These are phyloP conservation scores for Ricinus communis DNA, from an alignment of 345 rosid species.

Conservation along the genomic window DNA sequence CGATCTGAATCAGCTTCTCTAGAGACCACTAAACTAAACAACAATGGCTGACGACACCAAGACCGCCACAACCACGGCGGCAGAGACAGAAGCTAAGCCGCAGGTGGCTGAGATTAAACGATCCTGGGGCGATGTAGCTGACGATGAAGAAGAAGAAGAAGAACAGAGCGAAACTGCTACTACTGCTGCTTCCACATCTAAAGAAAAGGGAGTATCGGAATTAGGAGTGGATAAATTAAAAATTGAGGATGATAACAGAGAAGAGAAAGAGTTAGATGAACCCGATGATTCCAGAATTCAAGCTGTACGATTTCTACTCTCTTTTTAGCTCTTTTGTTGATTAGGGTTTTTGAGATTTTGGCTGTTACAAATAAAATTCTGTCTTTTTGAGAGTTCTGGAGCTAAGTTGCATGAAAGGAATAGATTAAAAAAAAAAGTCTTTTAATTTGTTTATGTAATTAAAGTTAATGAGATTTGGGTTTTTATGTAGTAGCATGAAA, in stretches of 20 bases:
- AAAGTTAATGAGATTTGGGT: background rate
- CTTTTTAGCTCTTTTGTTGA: background rate
- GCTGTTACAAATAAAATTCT: background rate
- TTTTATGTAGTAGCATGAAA: background rate
- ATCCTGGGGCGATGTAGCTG: slow-evolving; percentile 51
- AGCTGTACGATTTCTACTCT: slow-evolving; percentile 49
- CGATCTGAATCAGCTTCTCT: background rate
- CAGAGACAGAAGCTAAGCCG: slow-evolving; percentile 20
- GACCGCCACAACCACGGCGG: slow-evolving; percentile 8
- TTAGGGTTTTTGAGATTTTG: slow-evolving; percentile 8
- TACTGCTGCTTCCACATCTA: slow-evolving; percentile 30
- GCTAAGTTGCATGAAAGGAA: too few species aligned
- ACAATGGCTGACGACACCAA: background rate
- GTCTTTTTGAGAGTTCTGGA: too few species aligned
- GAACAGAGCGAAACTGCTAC: slow-evolving; percentile 19
- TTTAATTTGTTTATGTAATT: background rate
- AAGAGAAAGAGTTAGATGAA: slow-evolving; percentile 64
- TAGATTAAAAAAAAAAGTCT: too few species aligned
- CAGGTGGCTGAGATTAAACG: slow-evolving; percentile 31
- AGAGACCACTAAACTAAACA: background rate
- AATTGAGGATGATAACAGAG: slow-evolving; percentile 53
- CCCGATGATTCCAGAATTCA: slow-evolving; percentile 78
- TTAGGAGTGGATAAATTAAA: slow-evolving; percentile 45
- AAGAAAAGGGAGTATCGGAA: slow-evolving; percentile 31
- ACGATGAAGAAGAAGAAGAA: slow-evolving; percentile 63